Conservation (phyloP, 2,329 filamentous ascomycete genomes). For the Colletotrichum nymphaeae region DNA sequence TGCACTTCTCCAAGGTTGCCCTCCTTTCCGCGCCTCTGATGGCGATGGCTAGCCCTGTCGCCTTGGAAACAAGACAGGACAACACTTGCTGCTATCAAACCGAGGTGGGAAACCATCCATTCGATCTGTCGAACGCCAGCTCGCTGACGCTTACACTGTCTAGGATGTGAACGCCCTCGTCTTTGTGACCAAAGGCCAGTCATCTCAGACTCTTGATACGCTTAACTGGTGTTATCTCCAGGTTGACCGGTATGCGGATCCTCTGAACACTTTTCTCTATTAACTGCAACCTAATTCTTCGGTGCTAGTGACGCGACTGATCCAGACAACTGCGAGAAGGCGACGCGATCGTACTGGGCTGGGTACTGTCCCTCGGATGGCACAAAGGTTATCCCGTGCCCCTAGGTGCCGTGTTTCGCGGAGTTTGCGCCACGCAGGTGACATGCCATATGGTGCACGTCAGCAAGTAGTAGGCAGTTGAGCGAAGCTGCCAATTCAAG, state of each 20-base stretch:
- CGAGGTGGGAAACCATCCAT: neutral
- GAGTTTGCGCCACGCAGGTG: neutral
- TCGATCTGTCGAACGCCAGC: neutral
- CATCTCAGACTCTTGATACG: neutral
- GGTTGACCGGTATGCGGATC: neutral
- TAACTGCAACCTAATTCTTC: neutral
- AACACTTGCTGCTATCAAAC: neutral
- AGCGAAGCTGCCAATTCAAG: no score
- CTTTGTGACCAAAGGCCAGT: neutral
- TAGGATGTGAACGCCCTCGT: neutral
- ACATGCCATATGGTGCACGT: no score
- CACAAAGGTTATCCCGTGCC: neutral
- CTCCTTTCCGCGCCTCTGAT: no score
- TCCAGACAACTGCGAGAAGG: neutral
- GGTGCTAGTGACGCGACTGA: no score
- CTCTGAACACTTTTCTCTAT: neutral
- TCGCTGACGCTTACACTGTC: neutral
- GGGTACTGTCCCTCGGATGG: neutral
- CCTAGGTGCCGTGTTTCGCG: neutral
- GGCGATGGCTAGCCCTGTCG: no score
- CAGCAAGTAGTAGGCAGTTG: no score
- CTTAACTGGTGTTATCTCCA: neutral
- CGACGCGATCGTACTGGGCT: neutral
- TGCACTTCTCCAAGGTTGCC: no score
- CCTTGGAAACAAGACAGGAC: neutral